These are phyloP conservation scores for Trametes meyenii DNA, from an alignment of 768 basidiomycete genomes.

Conservation along the genomic window DNA sequence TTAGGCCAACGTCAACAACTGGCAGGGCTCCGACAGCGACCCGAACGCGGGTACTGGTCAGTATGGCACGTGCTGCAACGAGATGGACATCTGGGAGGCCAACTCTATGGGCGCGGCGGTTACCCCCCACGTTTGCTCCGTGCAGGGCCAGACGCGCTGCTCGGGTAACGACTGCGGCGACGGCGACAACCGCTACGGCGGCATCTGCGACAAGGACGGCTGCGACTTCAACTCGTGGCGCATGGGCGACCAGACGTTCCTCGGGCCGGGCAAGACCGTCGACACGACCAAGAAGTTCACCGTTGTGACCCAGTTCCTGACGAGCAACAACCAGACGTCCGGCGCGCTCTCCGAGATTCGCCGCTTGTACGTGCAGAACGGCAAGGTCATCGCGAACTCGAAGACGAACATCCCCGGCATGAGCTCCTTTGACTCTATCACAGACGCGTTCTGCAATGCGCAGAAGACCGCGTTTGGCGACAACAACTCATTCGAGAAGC, in stretches of 20 bases:
- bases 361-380: slow-evolving; percentile 56
- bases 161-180: slow-evolving; percentile 40
- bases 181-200: slow-evolving; percentile 40
- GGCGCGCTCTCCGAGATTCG: slow-evolving; percentile 55
- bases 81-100: slow-evolving; percentile 63
- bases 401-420: slow-evolving; percentile 48
- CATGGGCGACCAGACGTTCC: slow-evolving; percentile 50
- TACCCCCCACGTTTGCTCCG: slow-evolving; percentile 52
- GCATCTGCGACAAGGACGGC: slow-evolving; percentile 56
- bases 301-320: slow-evolving; percentile 61
- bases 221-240: slow-evolving; percentile 67
- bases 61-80: slow-evolving; percentile 53
- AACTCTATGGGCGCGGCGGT: slow-evolving; percentile 51
- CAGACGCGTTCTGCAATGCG: slow-evolving; percentile 47
- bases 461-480: slow-evolving; percentile 50
- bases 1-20: slow-evolving; percentile 50
- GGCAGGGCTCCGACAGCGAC: slow-evolving; percentile 41
- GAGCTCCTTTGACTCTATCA: slow-evolving; percentile 47
- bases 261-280: slow-evolving; percentile 49
- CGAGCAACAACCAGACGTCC: slow-evolving; percentile 44
- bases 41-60: slow-evolving; percentile 48
- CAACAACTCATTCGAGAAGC: slow-evolving; percentile 42
- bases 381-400: slow-evolving; percentile 54
- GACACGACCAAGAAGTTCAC: slow-evolving; percentile 55
- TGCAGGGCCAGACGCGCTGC: slow-evolving; percentile 45